Conservation (phyloP, 768 basidiomycete species). For the Rhodocollybia butyracea region DNA sequence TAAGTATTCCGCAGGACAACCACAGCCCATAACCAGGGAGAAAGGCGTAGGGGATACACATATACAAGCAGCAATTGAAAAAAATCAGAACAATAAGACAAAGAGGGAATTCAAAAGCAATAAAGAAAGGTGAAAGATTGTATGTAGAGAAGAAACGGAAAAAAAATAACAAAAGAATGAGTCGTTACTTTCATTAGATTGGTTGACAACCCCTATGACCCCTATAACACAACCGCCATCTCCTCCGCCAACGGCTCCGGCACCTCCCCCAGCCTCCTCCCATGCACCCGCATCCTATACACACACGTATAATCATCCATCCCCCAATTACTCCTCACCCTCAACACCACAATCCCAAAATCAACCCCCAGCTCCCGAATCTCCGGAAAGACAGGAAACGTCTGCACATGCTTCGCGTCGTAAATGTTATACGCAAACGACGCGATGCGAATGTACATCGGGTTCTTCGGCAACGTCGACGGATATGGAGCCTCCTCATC, state of each 20-base stretch:
- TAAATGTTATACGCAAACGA: too few species aligned
- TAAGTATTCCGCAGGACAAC: too few species aligned
- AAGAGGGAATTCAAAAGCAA: background rate
- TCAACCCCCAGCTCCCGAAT: slow-evolving; percentile 72
- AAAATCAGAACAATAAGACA: background rate
- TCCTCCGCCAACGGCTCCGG: slow-evolving; percentile 61
- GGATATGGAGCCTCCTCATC: slow-evolving; percentile 41
- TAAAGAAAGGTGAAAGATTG: background rate
- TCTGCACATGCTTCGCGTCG: slow-evolving; percentile 64
- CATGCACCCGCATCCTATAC: too few species aligned
- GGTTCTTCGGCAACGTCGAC: slow-evolving; percentile 38
- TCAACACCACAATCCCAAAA: slow-evolving; percentile 80
- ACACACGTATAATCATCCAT: too few species aligned
- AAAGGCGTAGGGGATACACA: too few species aligned
- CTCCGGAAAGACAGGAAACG: slow-evolving; percentile 69
- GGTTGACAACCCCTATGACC: background rate
- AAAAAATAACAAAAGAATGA: background rate
- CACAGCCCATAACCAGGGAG: too few species aligned
- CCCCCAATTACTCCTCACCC: slow-evolving; percentile 71
- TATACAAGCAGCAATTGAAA: background rate
- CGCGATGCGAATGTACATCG: slow-evolving; percentile 62
- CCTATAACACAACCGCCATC: background rate
- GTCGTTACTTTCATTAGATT: background rate
- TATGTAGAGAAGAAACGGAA: too few species aligned
- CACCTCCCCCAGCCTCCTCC: too few species aligned